Base-by-base conservation (phyloP, 768 basidiomycete species). In the Clathrus columnatus region DNA sequence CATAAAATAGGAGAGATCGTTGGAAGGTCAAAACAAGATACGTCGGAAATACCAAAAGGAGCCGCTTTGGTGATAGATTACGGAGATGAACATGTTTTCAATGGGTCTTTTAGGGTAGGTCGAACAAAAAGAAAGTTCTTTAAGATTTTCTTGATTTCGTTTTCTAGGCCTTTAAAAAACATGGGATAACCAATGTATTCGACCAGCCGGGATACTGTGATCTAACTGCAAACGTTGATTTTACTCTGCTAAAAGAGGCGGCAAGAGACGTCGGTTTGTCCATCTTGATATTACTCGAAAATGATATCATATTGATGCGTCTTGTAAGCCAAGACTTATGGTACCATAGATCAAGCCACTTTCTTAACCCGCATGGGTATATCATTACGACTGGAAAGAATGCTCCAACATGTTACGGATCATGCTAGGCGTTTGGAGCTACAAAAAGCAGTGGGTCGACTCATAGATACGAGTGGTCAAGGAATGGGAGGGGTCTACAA, bases 151-250 rank as follows among this genome's bases (percentile, higher is more conserved):
- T 6, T 20, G 45, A 57, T 10, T 18, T 10, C 48, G 20, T 4
- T 14, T 26, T 28, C 7, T 57, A 97, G 94, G 96, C 87, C 0
- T 97, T 99, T 76, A 85, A 85, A 67, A 74, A 82, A 20, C 96
- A 98, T 65, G 77, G 83, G 56, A 81, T 91, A 14, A 86, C 89
- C 1, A 86, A 94, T 65, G 75, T 89, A 3, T 95, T 98, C 64
- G 75, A 86, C 51, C 72, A 76, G 8, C 93, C 94, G 0, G 96
- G 96, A 17, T 77, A 87, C 42, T 86, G 88, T 42, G 96, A 99
- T 68, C 70, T 98, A 47, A 99, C 96, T 0, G 84, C 87, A n/a
- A 96, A 98, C 64, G 95, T 99, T 48, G 94, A 99, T 70, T 98
- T 98, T 69, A 80, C 83, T 0, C 90, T 88, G 66, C 74, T 98